These are phyloP conservation scores for Anthracocystis setariae DNA, from an alignment of 1,284 basidiomycete species.

Conservation along the genomic window DNA sequence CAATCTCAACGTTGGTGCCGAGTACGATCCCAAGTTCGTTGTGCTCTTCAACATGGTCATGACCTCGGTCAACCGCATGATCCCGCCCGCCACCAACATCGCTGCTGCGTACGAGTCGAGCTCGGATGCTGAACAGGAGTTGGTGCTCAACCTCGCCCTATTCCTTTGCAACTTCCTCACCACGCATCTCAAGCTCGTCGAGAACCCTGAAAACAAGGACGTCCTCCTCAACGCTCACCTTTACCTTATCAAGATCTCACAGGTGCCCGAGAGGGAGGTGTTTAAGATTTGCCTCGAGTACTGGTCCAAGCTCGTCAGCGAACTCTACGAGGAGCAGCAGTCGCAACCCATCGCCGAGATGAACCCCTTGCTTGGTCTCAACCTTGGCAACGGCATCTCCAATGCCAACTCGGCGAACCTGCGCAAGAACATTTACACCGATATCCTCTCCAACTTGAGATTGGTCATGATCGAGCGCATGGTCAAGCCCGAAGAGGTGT, in stretches of 20 bases:
- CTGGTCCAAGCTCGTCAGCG: conserved; percentile 94
- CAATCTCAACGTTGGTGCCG: conserved; percentile 87
- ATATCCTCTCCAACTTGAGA: conserved; percentile 89
- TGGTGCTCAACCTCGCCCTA: conserved; percentile 93
- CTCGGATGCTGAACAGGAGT: conserved; percentile 92
- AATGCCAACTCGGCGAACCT: conserved; percentile 69
- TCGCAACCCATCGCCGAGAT: conserved; percentile 90
- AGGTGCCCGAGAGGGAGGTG: conserved; percentile 97
- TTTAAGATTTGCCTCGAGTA: conserved; percentile 99
- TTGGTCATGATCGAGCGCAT: conserved; percentile 98
- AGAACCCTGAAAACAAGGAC: conserved; percentile 89
- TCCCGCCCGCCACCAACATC: conserved; percentile 78
- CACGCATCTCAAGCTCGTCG: conserved; percentile 87
- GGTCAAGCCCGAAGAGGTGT: conserved; percentile 96
- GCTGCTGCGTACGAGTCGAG: conserved; percentile 90
- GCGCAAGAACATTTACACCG: conserved; percentile 90
- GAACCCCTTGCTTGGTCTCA: conserved; percentile 91
- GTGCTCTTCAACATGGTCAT: conserved; percentile 84
- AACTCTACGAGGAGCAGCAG: conserved; percentile 98
- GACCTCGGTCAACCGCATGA: conserved; percentile 67
- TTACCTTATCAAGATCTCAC: conserved; percentile 98
- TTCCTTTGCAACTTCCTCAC: conserved; percentile 95
- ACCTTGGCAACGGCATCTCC: conserved; percentile 67
- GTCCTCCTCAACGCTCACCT: conserved; percentile 84
- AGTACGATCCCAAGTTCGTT: conserved; percentile 98